Evolutionary conservation across 2,329 filamentous ascomycete species (phyloP).

Genomic region (Trichoderma atroviride): DNA sequence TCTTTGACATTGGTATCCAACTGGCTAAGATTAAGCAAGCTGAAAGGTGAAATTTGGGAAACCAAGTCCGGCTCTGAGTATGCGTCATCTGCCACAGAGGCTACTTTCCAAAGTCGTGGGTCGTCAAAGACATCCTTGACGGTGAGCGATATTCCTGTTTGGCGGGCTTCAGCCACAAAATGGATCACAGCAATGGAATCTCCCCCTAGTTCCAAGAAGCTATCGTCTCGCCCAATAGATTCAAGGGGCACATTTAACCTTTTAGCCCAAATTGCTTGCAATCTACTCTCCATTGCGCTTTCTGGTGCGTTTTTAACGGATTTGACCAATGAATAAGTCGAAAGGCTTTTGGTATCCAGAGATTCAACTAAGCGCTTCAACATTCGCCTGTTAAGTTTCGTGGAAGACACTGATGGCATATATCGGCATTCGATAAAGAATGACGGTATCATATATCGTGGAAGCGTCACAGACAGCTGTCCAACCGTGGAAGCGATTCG

Average conservation of each 20-base stretch:
- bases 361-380: not conserved
- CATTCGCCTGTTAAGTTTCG: slow-evolving; percentile 13
- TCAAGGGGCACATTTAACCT: slow-evolving; percentile 10
- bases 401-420: slow-evolving; percentile 16
- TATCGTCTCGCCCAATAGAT: slow-evolving; percentile 25
- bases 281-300: slow-evolving; percentile 7
- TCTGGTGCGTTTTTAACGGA: slow-evolving; percentile 7
- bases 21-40: not conserved
- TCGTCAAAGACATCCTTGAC: slow-evolving; percentile 16
- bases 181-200: slow-evolving; percentile 27
- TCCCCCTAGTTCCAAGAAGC: slow-evolving; percentile 26
- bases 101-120: slow-evolving; percentile 6
- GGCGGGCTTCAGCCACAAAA: slow-evolving; percentile 11
- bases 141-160: not conserved
- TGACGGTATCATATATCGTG: slow-evolving; percentile 20
- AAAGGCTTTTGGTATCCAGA: not conserved
- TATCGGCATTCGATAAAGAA: slow-evolving; percentile 22
- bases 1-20: not conserved
- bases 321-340: slow-evolving; percentile 9
- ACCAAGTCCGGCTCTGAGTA: not conserved
- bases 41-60: not conserved
- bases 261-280: slow-evolving; percentile 24
- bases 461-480: slow-evolving; percentile 3
- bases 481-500: slow-evolving; percentile 3
- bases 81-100: not conserved